Evolutionary conservation across 768 basidiomycete genomes (phyloP), one percentile per base, ranked within the genome.

Genomic region (Russula foetens): DNA sequence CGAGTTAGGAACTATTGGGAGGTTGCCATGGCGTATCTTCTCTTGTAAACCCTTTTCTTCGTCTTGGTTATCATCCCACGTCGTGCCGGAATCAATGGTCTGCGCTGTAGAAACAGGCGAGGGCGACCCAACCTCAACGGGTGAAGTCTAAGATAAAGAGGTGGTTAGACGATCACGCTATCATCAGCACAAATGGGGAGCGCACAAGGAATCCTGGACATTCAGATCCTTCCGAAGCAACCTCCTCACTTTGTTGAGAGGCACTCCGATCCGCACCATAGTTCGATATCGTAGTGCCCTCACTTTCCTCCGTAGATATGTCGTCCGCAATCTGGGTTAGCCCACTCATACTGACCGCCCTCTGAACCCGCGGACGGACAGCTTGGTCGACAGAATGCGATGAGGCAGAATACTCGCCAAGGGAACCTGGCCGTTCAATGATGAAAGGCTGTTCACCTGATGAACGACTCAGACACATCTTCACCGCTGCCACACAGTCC

Each of bases 401-500:
- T 8, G 79, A 67, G 21, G 73, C 70, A 46, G 75, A 69, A 49
- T 74, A 76, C 47, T 77, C 71, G 59, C 82, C 79, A 24, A 76
- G 79, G 24, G 71, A 71, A 29, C 71, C 73, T 19, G 86, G 87
- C 28, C 87, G 73, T 64, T 84, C 80, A 70, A 88, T 79, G 63
- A 88, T 72, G 69, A 88, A 85, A 11, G 84, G 80, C 41, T 79
- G 77, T 67, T 86, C 85, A 44, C 80, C 79, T 14, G 79, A 72
- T 23, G 85, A 77, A 53, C 85, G 80, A 69, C 79, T 83, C 57
- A 95, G 73, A 69, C 91, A 94, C 62, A 86, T 80, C 73, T 88
- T 92, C 66, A 95, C 90, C 26, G 90, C 84, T 8, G 85, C 81
- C 44, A 92, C 86, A 71, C 93, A 96, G 63, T 97, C 94, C 12